phyloP scores from a whole-genome alignment of 352 stramenopile species.

The Thraustotheca clavata region DNA sequence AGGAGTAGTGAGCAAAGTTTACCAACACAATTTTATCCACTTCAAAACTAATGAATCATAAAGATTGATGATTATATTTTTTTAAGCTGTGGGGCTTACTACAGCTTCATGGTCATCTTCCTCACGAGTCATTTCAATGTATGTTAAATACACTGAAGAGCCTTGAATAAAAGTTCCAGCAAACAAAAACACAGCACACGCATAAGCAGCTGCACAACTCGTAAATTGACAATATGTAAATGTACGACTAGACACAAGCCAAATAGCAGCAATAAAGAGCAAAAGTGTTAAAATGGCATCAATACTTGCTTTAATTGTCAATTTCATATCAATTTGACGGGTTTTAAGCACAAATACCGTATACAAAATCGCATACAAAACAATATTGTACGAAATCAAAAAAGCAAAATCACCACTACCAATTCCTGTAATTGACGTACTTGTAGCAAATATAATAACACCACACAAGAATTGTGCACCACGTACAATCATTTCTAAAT shows the following conservation, averaged over 20 bases:
- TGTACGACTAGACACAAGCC: not conserved
- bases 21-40: too few relatives aligned
- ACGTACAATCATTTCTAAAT: conserved; percentile 12
- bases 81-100: too few relatives aligned
- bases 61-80: too few relatives aligned
- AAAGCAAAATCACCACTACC: conserved; percentile 16
- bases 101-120: too few relatives aligned
- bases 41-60: too few relatives aligned
- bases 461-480: not conserved
- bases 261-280: conserved; percentile 6
- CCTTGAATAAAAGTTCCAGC: conserved; percentile 6
- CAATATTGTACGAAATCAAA: conserved; percentile 6
- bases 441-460: conserved; percentile 2
- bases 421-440: conserved; percentile 13
- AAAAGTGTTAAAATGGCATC: not conserved
- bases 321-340: not conserved
- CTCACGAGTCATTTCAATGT: too few relatives aligned
- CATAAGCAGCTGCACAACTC: conserved; percentile 10
- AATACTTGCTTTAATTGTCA: not conserved
- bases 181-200: conserved; percentile 16
- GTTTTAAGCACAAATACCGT: conserved; percentile 10
- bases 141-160: conserved; percentile 11
- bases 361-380: conserved; percentile 6
- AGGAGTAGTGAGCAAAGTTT: too few relatives aligned
- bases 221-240: not conserved